Evolutionary conservation across 805 yeast genomes (phyloP).

Genomic region (Candida arabinofermentans): DNA sequence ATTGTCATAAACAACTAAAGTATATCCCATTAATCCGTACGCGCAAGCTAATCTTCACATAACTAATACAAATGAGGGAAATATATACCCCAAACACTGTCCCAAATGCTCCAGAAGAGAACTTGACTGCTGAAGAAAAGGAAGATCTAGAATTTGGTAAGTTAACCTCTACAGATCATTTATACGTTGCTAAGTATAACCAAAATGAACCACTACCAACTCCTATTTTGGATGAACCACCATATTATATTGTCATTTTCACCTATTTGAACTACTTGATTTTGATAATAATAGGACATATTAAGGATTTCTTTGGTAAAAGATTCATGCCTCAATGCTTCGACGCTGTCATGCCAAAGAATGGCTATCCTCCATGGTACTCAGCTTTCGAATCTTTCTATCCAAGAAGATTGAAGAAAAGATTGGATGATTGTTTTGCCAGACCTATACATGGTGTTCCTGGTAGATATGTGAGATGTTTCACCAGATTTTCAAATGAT

Average conservation of each 20-base stretch:
- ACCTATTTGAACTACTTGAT: slow-evolving; percentile 85
- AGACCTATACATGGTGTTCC: slow-evolving; percentile 98
- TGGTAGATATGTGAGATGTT: slow-evolving; percentile 82
- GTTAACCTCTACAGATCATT: slow-evolving; percentile 58
- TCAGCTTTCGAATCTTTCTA: slow-evolving; percentile 92
- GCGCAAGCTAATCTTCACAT: too few species aligned
- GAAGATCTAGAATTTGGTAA: slow-evolving; percentile 72
- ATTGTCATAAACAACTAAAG: too few species aligned
- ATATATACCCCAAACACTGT: slow-evolving; percentile 15
- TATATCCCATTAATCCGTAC: too few species aligned
- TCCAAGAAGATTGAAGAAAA: slow-evolving; percentile 83
- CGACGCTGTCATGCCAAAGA: slow-evolving; percentile 62
- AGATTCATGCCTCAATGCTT: slow-evolving; percentile 63
- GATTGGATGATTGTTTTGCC: slow-evolving; percentile 92
- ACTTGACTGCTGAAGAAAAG: slow-evolving; percentile 31
- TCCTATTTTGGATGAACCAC: slow-evolving; percentile 80
- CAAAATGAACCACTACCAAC: slow-evolving; percentile 53
- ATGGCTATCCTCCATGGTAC: slow-evolving; percentile 96
- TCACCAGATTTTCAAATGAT: slow-evolving; percentile 70
- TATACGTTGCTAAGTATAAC: slow-evolving; percentile 58
- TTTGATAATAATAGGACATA: slow-evolving; percentile 83
- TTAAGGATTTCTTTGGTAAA: slow-evolving; percentile 84
- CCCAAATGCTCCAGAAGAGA: slow-evolving; percentile 32
- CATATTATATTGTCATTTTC: slow-evolving; percentile 69
- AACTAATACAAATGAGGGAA: neutral